These are phyloP conservation scores for Dendrocalamus sinicus DNA, from an alignment of 176 grass and related monocot genomes.

Conservation along the genomic window DNA sequence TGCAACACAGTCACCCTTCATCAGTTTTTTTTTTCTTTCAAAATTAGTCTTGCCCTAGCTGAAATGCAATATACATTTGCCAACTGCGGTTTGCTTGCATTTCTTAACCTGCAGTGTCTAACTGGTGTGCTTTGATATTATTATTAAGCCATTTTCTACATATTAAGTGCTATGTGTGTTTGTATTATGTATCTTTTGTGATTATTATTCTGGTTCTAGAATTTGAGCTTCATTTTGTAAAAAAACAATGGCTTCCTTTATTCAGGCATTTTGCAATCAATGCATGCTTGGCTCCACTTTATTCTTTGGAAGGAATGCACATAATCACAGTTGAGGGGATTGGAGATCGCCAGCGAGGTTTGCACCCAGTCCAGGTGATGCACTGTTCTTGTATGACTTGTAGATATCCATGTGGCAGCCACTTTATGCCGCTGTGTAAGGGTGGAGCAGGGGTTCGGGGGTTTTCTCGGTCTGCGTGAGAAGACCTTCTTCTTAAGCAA, in stretches of 20 bases:
- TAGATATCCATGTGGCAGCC: conserved; percentile 19
- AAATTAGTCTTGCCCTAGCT: not conserved
- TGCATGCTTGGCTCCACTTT: conserved; percentile 93
- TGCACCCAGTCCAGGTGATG: conserved; percentile 92
- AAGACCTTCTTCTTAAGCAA: too few species aligned
- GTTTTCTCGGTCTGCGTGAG: too few species aligned
- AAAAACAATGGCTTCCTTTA: conserved; percentile 26
- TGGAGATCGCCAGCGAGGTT: conserved; percentile 71
- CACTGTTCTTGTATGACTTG: conserved; percentile 39
- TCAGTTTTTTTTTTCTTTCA: not conserved
- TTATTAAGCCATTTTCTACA: not conserved
- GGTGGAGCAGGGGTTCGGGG: too few species aligned
- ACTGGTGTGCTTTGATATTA: not conserved
- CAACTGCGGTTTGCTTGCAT: conserved; percentile 19
- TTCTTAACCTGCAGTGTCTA: conserved; percentile 9
- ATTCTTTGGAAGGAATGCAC: conserved; percentile 97
- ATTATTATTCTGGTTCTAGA: conserved; percentile 18
- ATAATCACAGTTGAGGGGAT: conserved; percentile 96
- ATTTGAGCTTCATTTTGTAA: conserved; percentile 33
- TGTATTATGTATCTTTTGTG: not conserved
- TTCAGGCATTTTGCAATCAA: conserved; percentile 96
- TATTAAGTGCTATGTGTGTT: too few species aligned
- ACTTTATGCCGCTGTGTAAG: too few species aligned
- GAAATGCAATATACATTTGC: conserved; percentile 2
- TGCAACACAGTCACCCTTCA: not conserved